phyloP scores from a whole-genome alignment of 2,329 filamentous ascomycete species.

The Xylariaceae sp. region DNA sequence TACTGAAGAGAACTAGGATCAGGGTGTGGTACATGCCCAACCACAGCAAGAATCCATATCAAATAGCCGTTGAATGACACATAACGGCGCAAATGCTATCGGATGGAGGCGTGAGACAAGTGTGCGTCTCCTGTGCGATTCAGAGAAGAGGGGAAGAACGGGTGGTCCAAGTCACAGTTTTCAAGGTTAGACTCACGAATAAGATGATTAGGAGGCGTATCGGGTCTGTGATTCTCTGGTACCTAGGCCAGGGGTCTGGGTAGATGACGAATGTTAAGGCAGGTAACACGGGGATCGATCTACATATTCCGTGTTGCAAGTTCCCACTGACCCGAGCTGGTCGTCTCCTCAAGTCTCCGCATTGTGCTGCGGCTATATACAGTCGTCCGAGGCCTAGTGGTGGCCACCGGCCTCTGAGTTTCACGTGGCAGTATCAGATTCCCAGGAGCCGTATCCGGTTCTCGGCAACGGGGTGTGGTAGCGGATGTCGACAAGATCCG shows the following conservation, averaged over 20 bases:
- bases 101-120: constrained; percentile 10
- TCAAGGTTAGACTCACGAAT: constrained; percentile 8
- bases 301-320: constrained; percentile 6
- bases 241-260: background rate
- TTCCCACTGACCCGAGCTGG: constrained; percentile 4
- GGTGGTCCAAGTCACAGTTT: constrained; percentile 22
- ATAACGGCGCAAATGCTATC: constrained; percentile 4
- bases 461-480: constrained; percentile 5
- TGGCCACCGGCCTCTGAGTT: background rate
- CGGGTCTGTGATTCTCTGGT: constrained; percentile 6
- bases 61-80: constrained; percentile 3
- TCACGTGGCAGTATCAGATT: background rate
- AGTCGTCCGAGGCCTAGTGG: constrained; percentile 1
- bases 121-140: constrained; percentile 21
- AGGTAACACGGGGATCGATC: constrained; percentile 8
- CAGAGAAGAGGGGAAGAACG: constrained; percentile 15
- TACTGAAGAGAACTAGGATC: constrained; percentile 4
- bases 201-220: constrained; percentile 18
- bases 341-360: background rate
- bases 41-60: constrained; percentile 8
- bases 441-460: constrained; percentile 2
- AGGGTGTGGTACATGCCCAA: constrained; percentile 12
- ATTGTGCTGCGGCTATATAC: constrained; percentile 4
- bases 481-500: constrained; percentile 10
- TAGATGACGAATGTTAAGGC: constrained; percentile 4